Evolutionary conservation across 129 eudicot genomes (phyloP), one percentile per base, ranked within the genome.

Genomic region (Ambrosia trifida): DNA sequence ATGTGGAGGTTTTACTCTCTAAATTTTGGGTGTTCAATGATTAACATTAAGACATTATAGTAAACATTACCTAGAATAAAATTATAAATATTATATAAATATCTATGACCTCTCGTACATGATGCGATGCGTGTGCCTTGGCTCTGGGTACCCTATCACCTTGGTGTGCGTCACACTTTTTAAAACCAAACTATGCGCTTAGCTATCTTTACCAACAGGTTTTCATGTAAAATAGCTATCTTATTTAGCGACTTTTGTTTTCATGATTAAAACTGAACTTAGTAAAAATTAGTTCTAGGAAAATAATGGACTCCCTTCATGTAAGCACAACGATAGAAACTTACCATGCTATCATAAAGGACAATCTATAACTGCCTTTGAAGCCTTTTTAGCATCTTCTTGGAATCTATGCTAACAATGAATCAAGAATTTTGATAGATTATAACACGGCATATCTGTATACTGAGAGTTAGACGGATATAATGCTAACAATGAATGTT

Each of bases 291-390:
- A 33, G 36, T n/a, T 51, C 43, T 66, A 66, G 40, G 14, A 16
- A 24, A 14, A 4, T 17, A 44, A 4, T 41, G 51, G 54, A 43
- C 31, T 19, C 31, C 12, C 20, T 11, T 51, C 18, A 18, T 45
- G 57, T 11, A 16, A 18, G 64, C 50, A 35, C 10, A 18, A 69
- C 14, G 63, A 51, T 69, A 4, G 56, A 44, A 43, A 69, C 64
- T 32, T 33, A 31, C 35, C 41, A 8, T 45, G 38, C 43, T 66
- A 28, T 13, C 58, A 13, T 47, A 11, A 50, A 12, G 41, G 28
- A 28, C 7, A 12, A 24, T 24, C 46, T 11, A 24, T 70, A 17
- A 69, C 18, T 69, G 36, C 52, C 50, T 14, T 47, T 17, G 38
- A 43, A 19, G 43, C 18, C 17, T n/a, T 70, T 36, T 38, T 36